These are phyloP conservation scores for Clarireedia paspali DNA, from an alignment of 2,329 filamentous ascomycete genomes.

Conservation along the genomic window DNA sequence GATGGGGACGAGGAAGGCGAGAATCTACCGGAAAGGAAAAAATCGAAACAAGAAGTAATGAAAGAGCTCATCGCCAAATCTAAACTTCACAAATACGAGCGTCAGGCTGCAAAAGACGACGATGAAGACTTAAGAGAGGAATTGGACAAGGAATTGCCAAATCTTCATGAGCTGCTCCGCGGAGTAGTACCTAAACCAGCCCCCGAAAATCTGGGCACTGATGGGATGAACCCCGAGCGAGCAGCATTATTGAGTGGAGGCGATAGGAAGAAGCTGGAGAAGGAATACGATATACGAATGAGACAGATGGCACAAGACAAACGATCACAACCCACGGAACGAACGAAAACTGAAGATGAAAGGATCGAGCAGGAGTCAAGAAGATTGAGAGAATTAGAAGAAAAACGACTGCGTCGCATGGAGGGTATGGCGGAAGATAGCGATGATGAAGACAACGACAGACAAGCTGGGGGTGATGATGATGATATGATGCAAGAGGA, in stretches of 20 bases:
- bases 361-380: conserved; percentile 69
- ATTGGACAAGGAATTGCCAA: conserved; percentile 74
- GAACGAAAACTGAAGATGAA: conserved; percentile 89
- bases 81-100: conserved; percentile 89
- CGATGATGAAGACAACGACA: conserved; percentile 46
- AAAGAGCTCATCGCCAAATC: conserved; percentile 97
- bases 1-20: conserved; percentile 43
- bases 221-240: conserved; percentile 55
- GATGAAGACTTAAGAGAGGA: conserved; percentile 81
- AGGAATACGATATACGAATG: conserved; percentile 79
- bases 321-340: conserved; percentile 75
- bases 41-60: conserved; percentile 95
- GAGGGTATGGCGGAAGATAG: conserved; percentile 66
- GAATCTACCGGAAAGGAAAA: conserved; percentile 72
- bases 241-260: conserved; percentile 51
- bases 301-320: conserved; percentile 78
- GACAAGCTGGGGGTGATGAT: not conserved
- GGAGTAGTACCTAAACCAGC: conserved; percentile 43
- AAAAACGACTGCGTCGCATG: conserved; percentile 79
- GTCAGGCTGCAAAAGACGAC: conserved; percentile 85
- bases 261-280: conserved; percentile 64
- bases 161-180: conserved; percentile 65
- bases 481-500: conserved; percentile 46
- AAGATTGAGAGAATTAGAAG: conserved; percentile 72
- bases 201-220: conserved; percentile 30